Evolutionary conservation across 2,329 filamentous ascomycete species (phyloP).

Genomic region (Alternaria rosae): DNA sequence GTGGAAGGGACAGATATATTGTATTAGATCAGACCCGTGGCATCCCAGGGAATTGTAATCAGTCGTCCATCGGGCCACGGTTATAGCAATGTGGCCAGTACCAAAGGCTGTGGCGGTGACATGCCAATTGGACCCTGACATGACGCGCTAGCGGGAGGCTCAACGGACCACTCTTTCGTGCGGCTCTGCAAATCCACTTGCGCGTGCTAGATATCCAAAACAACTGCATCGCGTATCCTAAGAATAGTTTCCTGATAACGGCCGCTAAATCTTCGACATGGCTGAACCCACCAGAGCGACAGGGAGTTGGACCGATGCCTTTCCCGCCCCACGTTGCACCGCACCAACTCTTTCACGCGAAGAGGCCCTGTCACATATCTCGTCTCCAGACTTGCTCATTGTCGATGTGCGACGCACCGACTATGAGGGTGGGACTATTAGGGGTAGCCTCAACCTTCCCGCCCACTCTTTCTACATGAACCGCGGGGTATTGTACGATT

Average conservation of each 20-base stretch:
- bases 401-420: slow-evolving; percentile 58
- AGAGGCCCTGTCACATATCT: slow-evolving; percentile 44
- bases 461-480: slow-evolving; percentile 58
- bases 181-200: slow-evolving; percentile 5
- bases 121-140: slow-evolving; percentile 21
- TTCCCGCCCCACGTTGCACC: slow-evolving; percentile 50
- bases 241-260: background rate
- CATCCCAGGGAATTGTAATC: slow-evolving; percentile 35
- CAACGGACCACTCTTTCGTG: slow-evolving; percentile 19
- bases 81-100: slow-evolving; percentile 45
- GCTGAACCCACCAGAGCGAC: slow-evolving; percentile 24
- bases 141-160: slow-evolving; percentile 14
- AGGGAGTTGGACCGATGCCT: slow-evolving; percentile 51
- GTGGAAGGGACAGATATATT: slow-evolving; percentile 25
- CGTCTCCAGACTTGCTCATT: slow-evolving; percentile 51
- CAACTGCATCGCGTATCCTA: background rate
- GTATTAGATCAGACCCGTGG: slow-evolving; percentile 24
- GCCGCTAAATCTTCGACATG: slow-evolving; percentile 18
- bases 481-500: slow-evolving; percentile 52
- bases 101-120: slow-evolving; percentile 28
- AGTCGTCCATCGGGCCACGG: slow-evolving; percentile 42
- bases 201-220: background rate
- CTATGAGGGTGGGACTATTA: slow-evolving; percentile 56
- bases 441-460: slow-evolving; percentile 57
- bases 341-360: slow-evolving; percentile 50